Evolutionary conservation across 306 rosid genomes (phyloP), one percentile per base, ranked within the genome.

Genomic region (Alnus rubra): DNA sequence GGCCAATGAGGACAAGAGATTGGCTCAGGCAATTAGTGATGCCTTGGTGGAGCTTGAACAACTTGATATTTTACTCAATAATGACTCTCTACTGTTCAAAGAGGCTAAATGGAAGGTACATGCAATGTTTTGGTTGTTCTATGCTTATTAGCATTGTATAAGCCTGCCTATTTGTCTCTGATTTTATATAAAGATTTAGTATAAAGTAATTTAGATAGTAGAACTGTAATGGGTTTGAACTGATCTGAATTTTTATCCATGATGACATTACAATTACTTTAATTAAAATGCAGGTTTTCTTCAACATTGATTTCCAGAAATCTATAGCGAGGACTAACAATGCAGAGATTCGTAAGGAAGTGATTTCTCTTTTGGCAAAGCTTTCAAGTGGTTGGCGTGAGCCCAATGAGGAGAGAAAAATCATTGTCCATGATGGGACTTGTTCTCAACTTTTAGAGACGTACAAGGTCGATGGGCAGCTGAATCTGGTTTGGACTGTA

Each of bases 301-400:
- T 84, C 76, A 58, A 51, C 67, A 63, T 73, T 54, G 71, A 47
- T 5, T 88, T 90, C n/a, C n/a, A 45, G 74, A 81, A 59, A 54
- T 84, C 90, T 37, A 45, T 88, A 72, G 77, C 33, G 64, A 79
- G 76, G 65, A 74, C 71, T 44, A 79, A 55, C 53, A 79, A 85
- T 75, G 35, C 52, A 9, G 80, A 76, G 65, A 39, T 82, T 60
- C 71, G 77, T 55, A 60, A 80, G 71, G 72, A 86, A 77, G 83
- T 88, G 47, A 72, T 80, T 47, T 75, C 54, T 14, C 59, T 88
- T 76, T 73, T 88, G 69, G 68, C 63, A 73, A 88, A 84, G 78
- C 90, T 88, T 84, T 82, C 89, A 67, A 79, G 71, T 69, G 90
- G 94, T 28, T 81, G 88, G 90, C 89, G 84, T 69, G 81, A 67